Percentiles rank a stretch among this genome's conserved stretches.
Evolutionary conservation across 1,139 yeast genomes (phyloP).

Genomic region (Spathaspora sp.): DNA sequence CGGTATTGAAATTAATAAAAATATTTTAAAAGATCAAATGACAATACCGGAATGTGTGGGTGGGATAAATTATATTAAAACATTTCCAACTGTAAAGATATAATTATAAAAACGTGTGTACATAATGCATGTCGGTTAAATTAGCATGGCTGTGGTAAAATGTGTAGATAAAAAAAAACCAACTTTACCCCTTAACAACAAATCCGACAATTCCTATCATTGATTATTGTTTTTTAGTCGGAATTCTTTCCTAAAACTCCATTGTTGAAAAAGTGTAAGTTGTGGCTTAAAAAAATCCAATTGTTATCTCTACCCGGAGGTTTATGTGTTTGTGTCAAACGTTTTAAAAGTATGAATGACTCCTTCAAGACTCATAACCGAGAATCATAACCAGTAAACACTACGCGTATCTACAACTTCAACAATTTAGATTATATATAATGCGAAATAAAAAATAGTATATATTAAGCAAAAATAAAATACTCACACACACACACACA

Average conservation of each 20-base stretch:
- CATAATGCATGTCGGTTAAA: neutral
- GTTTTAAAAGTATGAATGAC: too few relatives aligned
- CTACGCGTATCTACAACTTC: too few relatives aligned
- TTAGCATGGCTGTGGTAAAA: neutral
- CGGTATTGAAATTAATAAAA: conserved; percentile 55
- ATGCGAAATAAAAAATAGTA: too few relatives aligned
- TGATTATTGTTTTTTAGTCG: neutral
- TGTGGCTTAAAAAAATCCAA: too few relatives aligned
- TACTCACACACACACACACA: too few relatives aligned
- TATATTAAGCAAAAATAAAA: too few relatives aligned
- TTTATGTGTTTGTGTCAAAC: too few relatives aligned
- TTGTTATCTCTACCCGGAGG: neutral
- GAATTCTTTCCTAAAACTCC: neutral
- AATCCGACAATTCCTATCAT: too few relatives aligned
- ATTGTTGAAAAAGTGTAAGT: too few relatives aligned
- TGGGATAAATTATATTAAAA: conserved; percentile 53
- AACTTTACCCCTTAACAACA: neutral
- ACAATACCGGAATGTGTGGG: conserved; percentile 89
- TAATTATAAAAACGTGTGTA: neutral
- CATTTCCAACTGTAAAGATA: conserved; percentile 15
- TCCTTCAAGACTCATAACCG: too few relatives aligned
- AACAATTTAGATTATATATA: too few relatives aligned
- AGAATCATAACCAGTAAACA: too few relatives aligned
- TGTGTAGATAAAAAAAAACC: neutral
- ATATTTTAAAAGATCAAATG: conserved; percentile 51